Evolutionary conservation across 805 yeast genomes (phyloP).

Genomic region (Saturnispora serradocipensis): DNA sequence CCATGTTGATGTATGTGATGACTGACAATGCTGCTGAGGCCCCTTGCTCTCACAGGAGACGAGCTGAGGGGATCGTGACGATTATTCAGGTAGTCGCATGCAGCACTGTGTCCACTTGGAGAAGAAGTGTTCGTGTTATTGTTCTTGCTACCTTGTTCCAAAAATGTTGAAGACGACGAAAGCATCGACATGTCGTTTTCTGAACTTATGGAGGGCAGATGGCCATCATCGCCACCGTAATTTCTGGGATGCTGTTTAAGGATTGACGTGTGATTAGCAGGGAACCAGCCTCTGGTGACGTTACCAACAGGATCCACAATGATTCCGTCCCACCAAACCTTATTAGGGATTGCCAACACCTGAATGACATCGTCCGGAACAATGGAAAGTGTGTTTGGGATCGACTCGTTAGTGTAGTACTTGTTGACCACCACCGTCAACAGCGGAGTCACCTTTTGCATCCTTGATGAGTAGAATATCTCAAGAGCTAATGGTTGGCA

Average conservation of each 20-base stretch:
- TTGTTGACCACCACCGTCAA: conserved; percentile 47
- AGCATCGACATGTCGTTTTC: not conserved
- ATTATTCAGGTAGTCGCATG: not conserved
- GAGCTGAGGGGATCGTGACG: not conserved
- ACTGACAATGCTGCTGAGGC: not conserved
- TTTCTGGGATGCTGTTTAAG: not conserved
- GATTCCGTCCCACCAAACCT: conserved; percentile 90
- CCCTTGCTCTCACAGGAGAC: not conserved
- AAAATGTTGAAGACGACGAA: not conserved
- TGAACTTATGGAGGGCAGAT: not conserved
- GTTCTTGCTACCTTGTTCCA: not conserved
- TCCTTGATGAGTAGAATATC: not conserved
- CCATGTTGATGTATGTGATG: not conserved
- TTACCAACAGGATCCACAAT: conserved; percentile 31
- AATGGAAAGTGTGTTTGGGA: conserved; percentile 41
- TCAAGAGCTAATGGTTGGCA: not conserved
- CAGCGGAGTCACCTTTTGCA: conserved; percentile 6
- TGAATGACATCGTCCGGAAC: conserved; percentile 60
- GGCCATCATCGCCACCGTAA: not conserved
- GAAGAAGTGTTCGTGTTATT: not conserved
- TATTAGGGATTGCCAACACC: conserved; percentile 52
- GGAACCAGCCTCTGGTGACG: conserved; percentile 76
- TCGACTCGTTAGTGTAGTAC: conserved; percentile 43
- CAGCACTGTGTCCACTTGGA: not conserved
- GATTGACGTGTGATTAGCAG: conserved; percentile 30